Conservation (phyloP, 2,329 filamentous ascomycete species). For the Xylariales sp. region DNA sequence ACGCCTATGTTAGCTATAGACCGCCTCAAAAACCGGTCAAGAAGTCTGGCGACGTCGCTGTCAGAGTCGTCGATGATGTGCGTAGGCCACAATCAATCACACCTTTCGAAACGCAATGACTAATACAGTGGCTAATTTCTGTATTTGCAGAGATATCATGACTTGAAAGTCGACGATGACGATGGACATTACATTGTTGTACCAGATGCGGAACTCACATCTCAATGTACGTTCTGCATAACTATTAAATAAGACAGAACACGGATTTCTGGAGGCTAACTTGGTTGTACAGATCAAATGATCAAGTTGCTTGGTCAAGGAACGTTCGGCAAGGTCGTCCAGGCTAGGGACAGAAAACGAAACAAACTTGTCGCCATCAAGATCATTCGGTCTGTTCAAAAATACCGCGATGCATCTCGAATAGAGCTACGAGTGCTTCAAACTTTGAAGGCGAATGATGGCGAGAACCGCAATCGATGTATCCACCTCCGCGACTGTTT, state of each 20-base stretch:
- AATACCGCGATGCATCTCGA: constrained; percentile 92
- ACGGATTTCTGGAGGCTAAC: constrained; percentile 12
- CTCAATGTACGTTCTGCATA: constrained; percentile 67
- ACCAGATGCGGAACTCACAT: constrained; percentile 79
- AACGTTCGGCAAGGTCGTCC: constrained; percentile 97
- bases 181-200: constrained; percentile 96
- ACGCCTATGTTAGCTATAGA: constrained; percentile 74
- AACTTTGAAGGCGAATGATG: constrained; percentile 87
- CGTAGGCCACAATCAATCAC: no score
- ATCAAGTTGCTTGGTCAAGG: constrained; percentile 88
- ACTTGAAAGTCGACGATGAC: constrained; percentile 85
- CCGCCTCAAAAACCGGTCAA: constrained; percentile 85
- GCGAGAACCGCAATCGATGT: constrained; percentile 88
- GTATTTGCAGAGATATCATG: constrained; percentile 32
- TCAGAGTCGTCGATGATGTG: constrained; percentile 60
- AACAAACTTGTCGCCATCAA: constrained; percentile 87
- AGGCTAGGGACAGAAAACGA: constrained; percentile 76
- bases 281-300: constrained; percentile 65
- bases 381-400: constrained; percentile 96
- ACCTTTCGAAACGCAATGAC: not conserved
- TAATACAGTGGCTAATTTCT: not conserved
- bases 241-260: not conserved
- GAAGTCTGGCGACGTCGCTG: constrained; percentile 77
- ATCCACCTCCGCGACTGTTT: constrained; percentile 97
- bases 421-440: constrained; percentile 93